Conservation (phyloP, 202 grass and related monocot species). For the Brachypodium distachyon region DNA sequence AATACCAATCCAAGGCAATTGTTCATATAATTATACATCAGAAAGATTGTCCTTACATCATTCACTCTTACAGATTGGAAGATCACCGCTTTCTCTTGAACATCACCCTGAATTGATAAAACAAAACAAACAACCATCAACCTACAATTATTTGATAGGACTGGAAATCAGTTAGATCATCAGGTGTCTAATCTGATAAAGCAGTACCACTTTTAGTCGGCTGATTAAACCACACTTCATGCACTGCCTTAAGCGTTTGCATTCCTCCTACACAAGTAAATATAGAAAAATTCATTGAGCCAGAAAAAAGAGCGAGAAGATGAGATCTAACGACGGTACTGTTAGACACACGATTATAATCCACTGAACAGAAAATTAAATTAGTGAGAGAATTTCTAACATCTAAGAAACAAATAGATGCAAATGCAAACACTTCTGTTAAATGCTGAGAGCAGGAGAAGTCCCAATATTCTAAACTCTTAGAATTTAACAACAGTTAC, state of each 20-base stretch:
- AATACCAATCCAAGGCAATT: background rate
- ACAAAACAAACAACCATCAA: conserved; percentile 27
- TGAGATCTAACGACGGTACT: conserved; percentile 3
- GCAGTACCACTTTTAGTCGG: conserved; percentile 87
- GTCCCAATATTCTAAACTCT: background rate
- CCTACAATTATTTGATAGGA: background rate
- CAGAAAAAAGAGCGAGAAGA: conserved; percentile 11
- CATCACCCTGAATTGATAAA: conserved; percentile 47
- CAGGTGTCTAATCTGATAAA: conserved; percentile 22
- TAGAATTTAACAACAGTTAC: background rate
- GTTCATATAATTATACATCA: background rate
- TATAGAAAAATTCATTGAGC: conserved; percentile 19
- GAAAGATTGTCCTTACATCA: conserved; percentile 50
- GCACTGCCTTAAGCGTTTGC: conserved; percentile 83
- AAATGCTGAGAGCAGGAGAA: background rate
- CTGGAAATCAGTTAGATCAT: conserved; percentile 16
- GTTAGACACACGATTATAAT: background rate
- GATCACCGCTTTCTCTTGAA: conserved; percentile 69
- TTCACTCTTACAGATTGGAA: conserved; percentile 85
- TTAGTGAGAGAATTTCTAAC: background rate
- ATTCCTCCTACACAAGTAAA: conserved; percentile 76
- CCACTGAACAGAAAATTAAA: background rate
- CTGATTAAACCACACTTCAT: conserved; percentile 71
- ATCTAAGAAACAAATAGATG: background rate
- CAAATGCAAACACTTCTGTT: background rate